Evolutionary conservation across 352 stramenopile genomes (phyloP).

Genomic region (Thalassiosira sp.): DNA sequence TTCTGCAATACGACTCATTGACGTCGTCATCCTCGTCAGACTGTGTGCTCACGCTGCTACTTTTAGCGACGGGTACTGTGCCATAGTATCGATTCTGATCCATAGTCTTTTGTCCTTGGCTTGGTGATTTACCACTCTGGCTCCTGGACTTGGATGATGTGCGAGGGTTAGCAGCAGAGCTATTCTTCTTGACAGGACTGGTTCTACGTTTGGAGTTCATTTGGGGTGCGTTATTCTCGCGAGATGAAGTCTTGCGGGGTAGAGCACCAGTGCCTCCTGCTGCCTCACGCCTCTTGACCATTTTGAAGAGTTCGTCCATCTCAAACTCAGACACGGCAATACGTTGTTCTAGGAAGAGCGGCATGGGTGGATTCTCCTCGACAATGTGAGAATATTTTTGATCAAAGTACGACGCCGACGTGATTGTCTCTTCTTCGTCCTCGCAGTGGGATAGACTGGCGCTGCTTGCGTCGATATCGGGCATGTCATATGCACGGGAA

Average conservation of each 20-base stretch:
- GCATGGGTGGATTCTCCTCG: constrained; percentile 12
- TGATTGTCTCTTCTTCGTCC: constrained; percentile 14
- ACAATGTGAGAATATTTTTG: constrained; percentile 18
- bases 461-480: constrained; percentile 10
- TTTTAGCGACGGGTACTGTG: constrained; percentile 1
- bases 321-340: constrained; percentile 6
- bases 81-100: constrained; percentile 5
- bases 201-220: not conserved
- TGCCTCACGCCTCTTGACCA: not conserved
- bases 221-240: no score
- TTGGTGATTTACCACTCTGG: not conserved
- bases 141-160: not conserved
- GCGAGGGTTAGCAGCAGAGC: not conserved
- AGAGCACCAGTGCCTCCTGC: not conserved
- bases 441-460: constrained; percentile 1
- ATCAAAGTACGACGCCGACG: constrained; percentile 23
- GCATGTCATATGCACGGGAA: not conserved
- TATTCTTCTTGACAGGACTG: not conserved
- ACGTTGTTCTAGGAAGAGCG: constrained; percentile 8
- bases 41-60: constrained; percentile 10
- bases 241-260: not conserved
- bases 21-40: no score
- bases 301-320: constrained; percentile 1
- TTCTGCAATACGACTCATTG: not conserved
- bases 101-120: not conserved